Evolutionary conservation across 129 eudicot genomes (phyloP), one percentile per base, ranked within the genome.

Genomic region (Sambucus nigra): DNA sequence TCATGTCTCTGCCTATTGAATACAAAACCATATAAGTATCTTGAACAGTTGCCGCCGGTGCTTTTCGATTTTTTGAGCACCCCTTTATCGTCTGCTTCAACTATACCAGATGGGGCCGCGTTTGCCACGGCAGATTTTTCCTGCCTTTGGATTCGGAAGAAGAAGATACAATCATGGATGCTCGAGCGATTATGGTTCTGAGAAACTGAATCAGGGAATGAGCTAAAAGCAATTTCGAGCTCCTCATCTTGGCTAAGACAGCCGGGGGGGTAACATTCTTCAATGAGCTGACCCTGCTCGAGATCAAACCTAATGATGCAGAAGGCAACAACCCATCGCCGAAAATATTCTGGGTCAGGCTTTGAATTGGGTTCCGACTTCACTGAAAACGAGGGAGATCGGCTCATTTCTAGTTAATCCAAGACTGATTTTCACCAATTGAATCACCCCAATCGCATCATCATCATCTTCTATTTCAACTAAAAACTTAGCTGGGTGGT

Each of bases 161-260:
- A 91, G 75, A 91, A 86, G 68, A 91, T 86, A 56, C 84, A 76
- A 46, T 91, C 99, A 65, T 86, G 95, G 61, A 86, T 86, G 81
- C 95, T 86, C 23, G 94, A 91, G 20, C 88, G 80, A 38, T 86
- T 86, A 67, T 91, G 95, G 60, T 86, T 67, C 62, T 86, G 99
- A 20, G 99, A 91, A 62, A 91, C 95, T 25, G 99, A 91, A 86
- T 91, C 99, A 9, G 99, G 99, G 49, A 91, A 91, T 13, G 99
- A 91, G 68, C 79, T 91, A 58, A 81, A 86, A 26, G 95, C 86
- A 39, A 84, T 71, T 61, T 73, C 99, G 22, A 91, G 94, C 66
- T 91, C 99, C 77, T 91, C 99, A 55, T 82, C 91, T 39, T 77
- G 84, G 19, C 81, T 82, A 61, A 91, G 88, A 79, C 82, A 86